Evolutionary conservation across 1,139 yeast genomes (phyloP), one percentile per base, ranked within the genome.

Genomic region (Yamadazyma membranifaciens): DNA sequence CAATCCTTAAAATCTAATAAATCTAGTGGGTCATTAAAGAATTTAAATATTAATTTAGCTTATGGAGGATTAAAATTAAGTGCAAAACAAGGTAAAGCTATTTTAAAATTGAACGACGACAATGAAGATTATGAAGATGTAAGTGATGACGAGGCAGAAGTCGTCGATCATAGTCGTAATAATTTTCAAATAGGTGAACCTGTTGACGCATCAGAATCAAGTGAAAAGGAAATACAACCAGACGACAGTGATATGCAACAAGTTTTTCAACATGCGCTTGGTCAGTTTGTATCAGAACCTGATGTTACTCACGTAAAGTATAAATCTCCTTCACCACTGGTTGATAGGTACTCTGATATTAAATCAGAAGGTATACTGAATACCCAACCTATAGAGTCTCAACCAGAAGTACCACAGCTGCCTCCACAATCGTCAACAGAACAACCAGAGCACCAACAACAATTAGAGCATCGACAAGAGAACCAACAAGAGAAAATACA

Each of bases 61-160:
- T 43, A 43, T 22, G 40, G 42, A 4, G 75, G 76, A 1, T 54
- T 72, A 42, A 70, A 67, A 45, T 55, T 73, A 2, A 69, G 74
- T 44, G 57, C 66, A 1, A 59, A 60, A 34, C 69, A 67, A 42
- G 76, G 70, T 1, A 61, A 59, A 40, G 78, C 75, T 12, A 70
- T 72, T 6, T 52, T 72, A 44, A 54, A 55, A 34, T 57, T 72
- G 39, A 70, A 67, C 47, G 71, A 64, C 30, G 66, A 61, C 41
- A 60, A 59, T 43, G 66, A 59, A 6, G 68, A 64, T 11, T 62
- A 55, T 41, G 71, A 64, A 44, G 68, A 63, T 45, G 47, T 56
- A 20, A 56, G 53, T 20, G 54, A 50, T 9, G 49, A 36, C 24
- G 24, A 32, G 11, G 31, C 27, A 7, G 14, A 29, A 14, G 29